Conservation (phyloP, 768 basidiomycete genomes). For the Tremella yokohamensis region DNA sequence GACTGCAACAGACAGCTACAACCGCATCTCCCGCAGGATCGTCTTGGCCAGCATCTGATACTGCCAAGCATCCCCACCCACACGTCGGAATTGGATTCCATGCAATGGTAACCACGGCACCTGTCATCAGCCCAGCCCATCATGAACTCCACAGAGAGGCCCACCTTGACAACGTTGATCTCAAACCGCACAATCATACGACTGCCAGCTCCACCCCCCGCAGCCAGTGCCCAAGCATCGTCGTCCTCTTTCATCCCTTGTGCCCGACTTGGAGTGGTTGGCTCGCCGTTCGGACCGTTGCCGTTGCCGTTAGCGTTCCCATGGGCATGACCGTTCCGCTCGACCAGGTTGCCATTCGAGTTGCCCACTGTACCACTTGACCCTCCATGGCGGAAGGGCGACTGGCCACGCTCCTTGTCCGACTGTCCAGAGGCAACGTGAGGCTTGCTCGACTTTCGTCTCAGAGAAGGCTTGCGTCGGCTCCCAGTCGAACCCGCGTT, state of each 20-base stretch:
- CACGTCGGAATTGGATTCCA: conserved; percentile 90
- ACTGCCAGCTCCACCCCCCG: conserved; percentile 58
- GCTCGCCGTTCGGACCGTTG: neutral
- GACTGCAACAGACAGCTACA: conserved; percentile 17
- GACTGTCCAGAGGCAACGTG: neutral
- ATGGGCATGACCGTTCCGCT: conserved; percentile 10
- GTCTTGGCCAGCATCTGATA: conserved; percentile 80
- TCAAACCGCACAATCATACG: conserved; percentile 89
- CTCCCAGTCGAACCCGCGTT: conserved; percentile 6
- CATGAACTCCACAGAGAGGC: conserved; percentile 34
- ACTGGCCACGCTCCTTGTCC: neutral
- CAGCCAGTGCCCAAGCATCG: conserved; percentile 50
- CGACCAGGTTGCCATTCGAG: neutral
- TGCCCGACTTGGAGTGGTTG: conserved; percentile 11
- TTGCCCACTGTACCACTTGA: conserved; percentile 26
- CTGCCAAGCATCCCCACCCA: conserved; percentile 90
- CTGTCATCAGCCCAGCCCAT: conserved; percentile 52
- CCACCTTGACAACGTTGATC: conserved; percentile 92
- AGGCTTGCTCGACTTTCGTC: conserved; percentile 12
- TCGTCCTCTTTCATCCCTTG: conserved; percentile 26
- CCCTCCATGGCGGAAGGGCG: conserved; percentile 12
- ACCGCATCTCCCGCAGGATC: conserved; percentile 44
- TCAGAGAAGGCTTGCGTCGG: neutral
- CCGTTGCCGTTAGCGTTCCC: neutral
- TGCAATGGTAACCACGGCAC: conserved; percentile 89